Evolutionary conservation across 163 green algal genomes (phyloP), one percentile per base, ranked within the genome.

Genomic region (Dunaliella salina): DNA sequence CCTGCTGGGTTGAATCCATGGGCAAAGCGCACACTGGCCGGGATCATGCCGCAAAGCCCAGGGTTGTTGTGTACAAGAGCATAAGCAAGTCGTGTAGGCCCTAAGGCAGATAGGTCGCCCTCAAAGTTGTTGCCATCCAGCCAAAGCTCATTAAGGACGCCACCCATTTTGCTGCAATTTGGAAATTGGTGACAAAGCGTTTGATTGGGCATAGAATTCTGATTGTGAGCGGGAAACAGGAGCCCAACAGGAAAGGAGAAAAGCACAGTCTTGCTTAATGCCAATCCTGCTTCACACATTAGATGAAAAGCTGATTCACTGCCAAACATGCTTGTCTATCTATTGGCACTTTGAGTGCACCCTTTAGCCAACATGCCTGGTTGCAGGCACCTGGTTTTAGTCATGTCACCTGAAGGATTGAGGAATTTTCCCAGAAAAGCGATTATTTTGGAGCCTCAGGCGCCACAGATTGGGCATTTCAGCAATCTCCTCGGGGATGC

Each of bases 11-110:
- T 93, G 88, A 92, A 94, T 35, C 87, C 87, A 33, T 91, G 86
- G 0, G 92, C 92, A 72, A 90, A 94, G 26, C 92, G 86, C 29
- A 94, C 83, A 25, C 82, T 89, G 0, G 88, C 86, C 3, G 92
- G 92, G 72, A 94, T 90, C 92, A 94, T 94, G 79, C 92, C 92
- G 72, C 92, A 94, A 32, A 94, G 87, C 71, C 80, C 59, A 4
- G 91, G 87, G 85, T 94, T 94, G 85, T 88, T 83, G 79, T 92
- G 80, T 25, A 91, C 71, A 24, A 63, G 85, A 0, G 91, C 91
- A 5, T 72, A 75, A 69, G 88, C 87, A 15, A 88, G 81, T 34
- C 82, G 82, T 8, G 35, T 30, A 33, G 46, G n/a, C 29, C 32
- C 80, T 34, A 93, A 69, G 30, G 83, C 80, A 18, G 80, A 87